Evolutionary conservation across 495 filamentous ascomycete genomes (phyloP).

Genomic region (Penicillium daleae): DNA sequence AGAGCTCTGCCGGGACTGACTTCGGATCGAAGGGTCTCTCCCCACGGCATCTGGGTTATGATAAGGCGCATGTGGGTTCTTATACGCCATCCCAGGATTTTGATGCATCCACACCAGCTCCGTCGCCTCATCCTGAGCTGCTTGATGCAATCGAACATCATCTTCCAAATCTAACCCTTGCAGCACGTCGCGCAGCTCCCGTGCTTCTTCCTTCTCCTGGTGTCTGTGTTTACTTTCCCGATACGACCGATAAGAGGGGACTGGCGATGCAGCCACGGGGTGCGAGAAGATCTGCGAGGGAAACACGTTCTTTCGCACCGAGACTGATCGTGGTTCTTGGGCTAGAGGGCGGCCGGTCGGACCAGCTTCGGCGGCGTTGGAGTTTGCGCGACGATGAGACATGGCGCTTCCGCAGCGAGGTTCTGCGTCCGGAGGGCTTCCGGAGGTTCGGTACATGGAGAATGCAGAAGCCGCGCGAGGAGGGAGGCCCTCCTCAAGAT

Average conservation of each 20-base stretch:
- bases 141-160: constrained; percentile 69
- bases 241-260: constrained; percentile 73
- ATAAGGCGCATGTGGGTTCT: constrained; percentile 64
- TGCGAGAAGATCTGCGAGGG: constrained; percentile 43
- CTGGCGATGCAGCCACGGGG: constrained; percentile 44
- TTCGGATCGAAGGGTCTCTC: constrained; percentile 57
- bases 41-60: constrained; percentile 44
- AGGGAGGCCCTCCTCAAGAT: constrained; percentile 42
- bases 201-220: constrained; percentile 86
- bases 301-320: constrained; percentile 46
- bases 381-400: constrained; percentile 53
- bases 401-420: constrained; percentile 54
- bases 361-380: constrained; percentile 34
- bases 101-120: constrained; percentile 86
- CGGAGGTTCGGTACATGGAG: constrained; percentile 34
- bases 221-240: constrained; percentile 78
- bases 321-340: constrained; percentile 45
- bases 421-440: constrained; percentile 27
- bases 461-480: constrained; percentile 54
- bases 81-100: constrained; percentile 60
- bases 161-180: constrained; percentile 77
- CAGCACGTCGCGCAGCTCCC: constrained; percentile 75
- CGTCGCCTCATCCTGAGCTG: constrained; percentile 83
- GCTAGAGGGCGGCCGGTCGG: constrained; percentile 49
- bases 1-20: constrained; percentile 45